Evolutionary conservation across 2,329 filamentous ascomycete species (phyloP).

Genomic region (Aspergillus sp.): DNA sequence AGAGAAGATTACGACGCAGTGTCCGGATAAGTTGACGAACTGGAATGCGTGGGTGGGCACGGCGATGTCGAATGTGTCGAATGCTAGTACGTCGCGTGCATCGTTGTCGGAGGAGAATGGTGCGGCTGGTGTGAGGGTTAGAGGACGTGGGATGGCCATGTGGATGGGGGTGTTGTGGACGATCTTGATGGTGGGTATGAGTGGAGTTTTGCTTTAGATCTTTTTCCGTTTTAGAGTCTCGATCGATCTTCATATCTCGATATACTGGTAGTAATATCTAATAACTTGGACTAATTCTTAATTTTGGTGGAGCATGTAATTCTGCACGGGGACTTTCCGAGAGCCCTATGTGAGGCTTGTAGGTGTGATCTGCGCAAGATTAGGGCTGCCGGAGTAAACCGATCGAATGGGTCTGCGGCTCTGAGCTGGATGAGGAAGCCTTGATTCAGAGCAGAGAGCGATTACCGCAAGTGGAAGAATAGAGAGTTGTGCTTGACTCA

Average conservation of each 20-base stretch:
- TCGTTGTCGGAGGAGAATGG: not conserved
- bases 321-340: not conserved
- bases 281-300: not conserved
- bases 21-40: slow-evolving; percentile 31
- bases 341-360: too few species aligned
- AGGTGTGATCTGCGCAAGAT: not conserved
- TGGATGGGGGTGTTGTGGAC: not conserved
- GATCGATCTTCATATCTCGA: not conserved
- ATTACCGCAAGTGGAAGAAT: not conserved
- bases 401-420: too few species aligned
- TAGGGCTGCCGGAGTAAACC: not conserved
- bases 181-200: not conserved
- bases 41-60: slow-evolving; percentile 44
- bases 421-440: too few species aligned
- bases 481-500: not conserved
- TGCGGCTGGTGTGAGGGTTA: not conserved
- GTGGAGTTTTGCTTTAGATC: not conserved
- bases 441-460: not conserved
- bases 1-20: slow-evolving; percentile 25
- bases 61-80: slow-evolving; percentile 12
- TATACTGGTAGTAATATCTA: not conserved
- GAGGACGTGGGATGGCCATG: not conserved
- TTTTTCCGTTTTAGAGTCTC: not conserved
- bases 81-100: not conserved
- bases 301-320: not conserved